Conservation (phyloP, 2,329 filamentous ascomycete species). For the Fonsecaea multimorphosa region DNA sequence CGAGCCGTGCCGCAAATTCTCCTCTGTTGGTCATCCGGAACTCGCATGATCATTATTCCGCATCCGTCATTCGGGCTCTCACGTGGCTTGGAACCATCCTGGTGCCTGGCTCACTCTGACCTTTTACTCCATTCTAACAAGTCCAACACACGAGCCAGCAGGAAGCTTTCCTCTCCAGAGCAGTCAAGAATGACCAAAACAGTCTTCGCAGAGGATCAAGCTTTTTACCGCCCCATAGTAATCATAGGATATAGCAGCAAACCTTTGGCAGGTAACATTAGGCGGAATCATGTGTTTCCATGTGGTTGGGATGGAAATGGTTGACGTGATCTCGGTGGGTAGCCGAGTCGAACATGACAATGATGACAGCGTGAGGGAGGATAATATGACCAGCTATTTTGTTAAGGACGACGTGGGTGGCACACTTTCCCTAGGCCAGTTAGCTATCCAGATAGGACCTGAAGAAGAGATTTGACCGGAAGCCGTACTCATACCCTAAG, state of each 20-base stretch:
- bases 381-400: neutral
- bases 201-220: too few species aligned
- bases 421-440: neutral
- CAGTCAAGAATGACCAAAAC: too few species aligned
- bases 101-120: too few species aligned
- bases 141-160: neutral
- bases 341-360: neutral
- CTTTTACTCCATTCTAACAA: neutral
- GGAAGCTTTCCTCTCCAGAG: neutral
- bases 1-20: neutral
- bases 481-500: conserved; percentile 17
- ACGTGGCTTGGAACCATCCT: too few species aligned
- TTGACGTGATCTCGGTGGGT: neutral
- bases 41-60: conserved; percentile 4
- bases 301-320: neutral
- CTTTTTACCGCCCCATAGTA: too few species aligned
- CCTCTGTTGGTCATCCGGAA: neutral
- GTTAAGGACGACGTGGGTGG: neutral
- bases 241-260: neutral
- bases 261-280: neutral
- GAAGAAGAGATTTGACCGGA: conserved; percentile 17
- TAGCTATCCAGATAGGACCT: neutral
- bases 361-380: neutral
- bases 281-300: neutral
- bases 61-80: neutral